These are phyloP conservation scores for Opeltia flavorubescens DNA, from an alignment of 495 filamentous ascomycete genomes.

Conservation along the genomic window DNA sequence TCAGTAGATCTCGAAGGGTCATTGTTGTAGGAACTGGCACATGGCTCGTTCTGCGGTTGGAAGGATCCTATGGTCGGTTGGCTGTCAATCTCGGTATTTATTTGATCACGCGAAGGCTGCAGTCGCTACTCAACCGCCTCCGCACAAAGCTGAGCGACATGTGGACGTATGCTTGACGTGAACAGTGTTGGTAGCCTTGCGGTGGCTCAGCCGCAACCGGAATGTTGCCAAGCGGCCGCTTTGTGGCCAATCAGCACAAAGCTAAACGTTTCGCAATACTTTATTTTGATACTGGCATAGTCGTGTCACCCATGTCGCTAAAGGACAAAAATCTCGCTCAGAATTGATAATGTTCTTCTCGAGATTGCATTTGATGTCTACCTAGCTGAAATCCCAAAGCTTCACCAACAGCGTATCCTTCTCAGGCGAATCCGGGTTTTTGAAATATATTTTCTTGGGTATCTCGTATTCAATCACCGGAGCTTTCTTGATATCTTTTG, in stretches of 20 bases:
- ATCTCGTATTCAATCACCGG: conserved; percentile 91
- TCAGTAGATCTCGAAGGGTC: conserved; percentile 60
- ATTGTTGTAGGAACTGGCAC: conserved; percentile 27
- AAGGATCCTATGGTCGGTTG: not conserved
- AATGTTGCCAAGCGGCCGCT: too few species aligned
- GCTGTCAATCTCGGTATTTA: not conserved
- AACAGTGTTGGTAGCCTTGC: not conserved
- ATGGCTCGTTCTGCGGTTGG: not conserved
- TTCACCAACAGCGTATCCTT: conserved; percentile 36
- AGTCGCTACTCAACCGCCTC: conserved; percentile 1
- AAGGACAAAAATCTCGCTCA: not conserved
- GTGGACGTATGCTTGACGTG: not conserved
- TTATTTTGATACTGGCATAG: too few species aligned
- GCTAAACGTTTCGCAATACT: too few species aligned
- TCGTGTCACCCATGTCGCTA: too few species aligned
- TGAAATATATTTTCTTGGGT: conserved; percentile 71
- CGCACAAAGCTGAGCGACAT: not conserved
- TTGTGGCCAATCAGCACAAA: too few species aligned
- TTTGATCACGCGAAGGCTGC: conserved; percentile 1
- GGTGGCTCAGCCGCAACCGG: conserved; percentile 1
- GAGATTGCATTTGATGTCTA: not conserved
- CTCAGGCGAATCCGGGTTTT: conserved; percentile 29
- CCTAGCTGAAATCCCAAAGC: conserved; percentile 38
- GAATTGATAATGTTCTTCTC: not conserved
- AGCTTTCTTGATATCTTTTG: conserved; percentile 66